Evolutionary conservation across 2,329 filamentous ascomycete species (phyloP).

Genomic region (Aspergillus brunneoviolaceus): DNA sequence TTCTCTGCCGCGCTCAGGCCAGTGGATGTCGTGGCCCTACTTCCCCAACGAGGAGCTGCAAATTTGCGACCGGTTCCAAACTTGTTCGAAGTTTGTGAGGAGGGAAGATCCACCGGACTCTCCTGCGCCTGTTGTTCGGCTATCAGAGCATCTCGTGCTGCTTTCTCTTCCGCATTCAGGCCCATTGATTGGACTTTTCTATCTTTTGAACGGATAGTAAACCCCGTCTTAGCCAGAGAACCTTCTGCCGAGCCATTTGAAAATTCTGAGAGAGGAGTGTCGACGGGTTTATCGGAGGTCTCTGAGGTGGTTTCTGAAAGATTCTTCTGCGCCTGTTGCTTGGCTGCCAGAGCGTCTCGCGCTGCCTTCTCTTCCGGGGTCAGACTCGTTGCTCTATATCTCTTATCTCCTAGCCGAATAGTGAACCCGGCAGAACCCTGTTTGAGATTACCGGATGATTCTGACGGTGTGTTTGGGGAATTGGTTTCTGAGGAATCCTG

Average conservation of each 20-base stretch:
- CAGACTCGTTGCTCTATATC: not conserved
- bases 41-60: conserved; percentile 24
- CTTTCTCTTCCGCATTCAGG: conserved; percentile 34
- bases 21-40: conserved; percentile 17
- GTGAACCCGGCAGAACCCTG: too few species aligned
- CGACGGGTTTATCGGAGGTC: conserved; percentile 1
- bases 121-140: not conserved
- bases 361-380: not conserved
- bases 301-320: not conserved
- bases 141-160: conserved; percentile 31
- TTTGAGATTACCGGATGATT: too few species aligned
- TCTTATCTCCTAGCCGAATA: not conserved
- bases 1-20: conserved; percentile 34
- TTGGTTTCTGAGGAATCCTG: not conserved
- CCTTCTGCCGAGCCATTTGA: conserved; percentile 19
- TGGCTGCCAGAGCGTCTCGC: too few species aligned
- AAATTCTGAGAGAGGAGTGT: conserved; percentile 30
- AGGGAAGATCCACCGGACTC: conserved; percentile 21
- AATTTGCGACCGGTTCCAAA: conserved; percentile 29
- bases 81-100: conserved; percentile 27
- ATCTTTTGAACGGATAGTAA: conserved; percentile 19
- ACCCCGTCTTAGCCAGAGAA: conserved; percentile 17
- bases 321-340: not conserved
- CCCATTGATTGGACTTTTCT: conserved; percentile 18
- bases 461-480: too few species aligned